Evolutionary conservation across 139 green algal genomes (phyloP).

Genomic region (Chlorella sp.): DNA sequence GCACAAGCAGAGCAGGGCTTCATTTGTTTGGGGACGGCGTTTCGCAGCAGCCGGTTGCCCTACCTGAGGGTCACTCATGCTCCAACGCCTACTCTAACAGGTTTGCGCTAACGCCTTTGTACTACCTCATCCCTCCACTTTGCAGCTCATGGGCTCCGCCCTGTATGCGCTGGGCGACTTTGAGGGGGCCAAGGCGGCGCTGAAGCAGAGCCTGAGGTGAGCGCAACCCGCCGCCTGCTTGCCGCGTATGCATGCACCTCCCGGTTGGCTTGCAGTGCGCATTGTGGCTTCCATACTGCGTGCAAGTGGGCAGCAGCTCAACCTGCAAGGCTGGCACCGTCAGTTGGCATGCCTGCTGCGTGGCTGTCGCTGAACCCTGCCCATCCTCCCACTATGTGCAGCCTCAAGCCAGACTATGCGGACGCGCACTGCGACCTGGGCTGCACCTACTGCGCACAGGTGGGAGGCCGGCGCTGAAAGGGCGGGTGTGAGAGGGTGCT

Average conservation of each 20-base stretch:
- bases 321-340: background rate
- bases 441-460: slow-evolving; percentile 59
- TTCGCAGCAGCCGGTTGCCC: too few species aligned
- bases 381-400: background rate
- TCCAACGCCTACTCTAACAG: too few species aligned
- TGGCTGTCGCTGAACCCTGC: background rate
- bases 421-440: slow-evolving; percentile 73
- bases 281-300: too few species aligned
- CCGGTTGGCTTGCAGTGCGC: background rate
- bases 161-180: slow-evolving; percentile 68
- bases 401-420: slow-evolving; percentile 62
- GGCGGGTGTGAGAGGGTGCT: background rate
- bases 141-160: slow-evolving; percentile 63
- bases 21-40: too few species aligned
- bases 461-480: background rate
- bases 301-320: background rate
- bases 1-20: too few species aligned
- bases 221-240: background rate
- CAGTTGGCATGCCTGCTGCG: background rate
- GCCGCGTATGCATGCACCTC: background rate
- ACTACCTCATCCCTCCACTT: too few species aligned
- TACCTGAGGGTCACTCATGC: too few species aligned
- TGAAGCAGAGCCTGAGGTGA: slow-evolving; percentile 57
- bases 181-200: slow-evolving; percentile 55
- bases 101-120: too few species aligned